Conservation (phyloP, 352 stramenopile genomes). For the Phytopythium kandeliae region DNA sequence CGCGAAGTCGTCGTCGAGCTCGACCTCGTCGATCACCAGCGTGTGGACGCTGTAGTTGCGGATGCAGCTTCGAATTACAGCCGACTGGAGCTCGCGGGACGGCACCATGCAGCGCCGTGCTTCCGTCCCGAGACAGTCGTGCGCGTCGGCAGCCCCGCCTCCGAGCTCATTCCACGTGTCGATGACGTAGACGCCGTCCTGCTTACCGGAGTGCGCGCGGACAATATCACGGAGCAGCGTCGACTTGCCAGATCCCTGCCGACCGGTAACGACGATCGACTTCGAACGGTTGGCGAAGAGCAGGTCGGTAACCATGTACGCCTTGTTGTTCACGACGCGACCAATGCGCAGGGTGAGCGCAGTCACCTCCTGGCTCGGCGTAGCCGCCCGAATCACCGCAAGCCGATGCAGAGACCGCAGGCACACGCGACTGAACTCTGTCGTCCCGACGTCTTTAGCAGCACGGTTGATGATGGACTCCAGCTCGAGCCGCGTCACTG, state of each 20-base stretch:
- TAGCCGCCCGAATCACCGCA: neutral
- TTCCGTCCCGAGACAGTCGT: neutral
- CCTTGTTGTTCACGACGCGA: neutral
- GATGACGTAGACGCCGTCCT: neutral
- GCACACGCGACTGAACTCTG: neutral
- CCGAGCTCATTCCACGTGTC: slow-evolving; percentile 6
- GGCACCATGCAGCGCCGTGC: neutral
- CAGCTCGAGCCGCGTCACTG: neutral
- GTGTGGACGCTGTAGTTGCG: neutral
- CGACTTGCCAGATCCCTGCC: neutral
- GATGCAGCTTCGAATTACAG: neutral
- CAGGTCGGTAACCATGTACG: neutral
- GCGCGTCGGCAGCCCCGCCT: neutral
- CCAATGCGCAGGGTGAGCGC: neutral
- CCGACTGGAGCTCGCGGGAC: neutral
- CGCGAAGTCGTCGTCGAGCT: neutral
- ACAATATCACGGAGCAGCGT: slow-evolving; percentile 6
- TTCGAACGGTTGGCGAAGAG: slow-evolving; percentile 8
- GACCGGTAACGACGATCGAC: neutral
- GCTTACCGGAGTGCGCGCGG: neutral
- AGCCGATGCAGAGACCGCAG: neutral
- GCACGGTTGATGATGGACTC: neutral
- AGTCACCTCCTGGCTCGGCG: neutral
- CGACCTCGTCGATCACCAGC: slow-evolving; percentile 2
- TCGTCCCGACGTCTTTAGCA: neutral